Evolutionary conservation across 176 grass and related monocot genomes (phyloP).

Genomic region (Luzula sylvatica): DNA sequence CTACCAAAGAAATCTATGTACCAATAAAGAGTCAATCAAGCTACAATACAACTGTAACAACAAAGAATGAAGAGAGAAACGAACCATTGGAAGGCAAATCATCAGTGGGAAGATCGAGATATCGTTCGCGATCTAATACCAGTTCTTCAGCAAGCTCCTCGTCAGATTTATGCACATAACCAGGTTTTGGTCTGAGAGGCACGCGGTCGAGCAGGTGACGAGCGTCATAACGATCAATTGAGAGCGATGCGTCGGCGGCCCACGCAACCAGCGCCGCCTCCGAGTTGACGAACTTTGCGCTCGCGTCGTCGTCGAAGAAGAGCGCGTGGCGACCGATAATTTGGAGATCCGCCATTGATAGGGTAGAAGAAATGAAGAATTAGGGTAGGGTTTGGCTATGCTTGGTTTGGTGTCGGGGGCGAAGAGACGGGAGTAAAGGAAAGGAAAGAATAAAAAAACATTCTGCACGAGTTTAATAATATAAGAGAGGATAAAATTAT

Average conservation of each 20-base stretch:
- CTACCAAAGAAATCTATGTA: not conserved
- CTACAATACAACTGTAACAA: slow-evolving; percentile 25
- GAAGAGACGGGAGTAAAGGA: too few species aligned
- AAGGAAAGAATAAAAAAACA: too few species aligned
- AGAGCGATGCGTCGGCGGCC: slow-evolving; percentile 43
- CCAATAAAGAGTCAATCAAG: too few species aligned
- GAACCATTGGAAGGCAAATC: slow-evolving; percentile 11
- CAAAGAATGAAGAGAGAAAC: slow-evolving; percentile 12
- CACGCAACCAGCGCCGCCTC: slow-evolving; percentile 71
- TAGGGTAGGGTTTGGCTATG: too few species aligned
- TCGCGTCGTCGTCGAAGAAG: slow-evolving; percentile 82
- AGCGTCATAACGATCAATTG: slow-evolving; percentile 86
- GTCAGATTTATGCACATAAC: slow-evolving; percentile 8
- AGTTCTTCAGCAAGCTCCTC: slow-evolving; percentile 18
- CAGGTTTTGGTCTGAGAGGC: slow-evolving; percentile 44
- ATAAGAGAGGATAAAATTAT: too few species aligned
- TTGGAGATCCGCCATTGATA: slow-evolving; percentile 44
- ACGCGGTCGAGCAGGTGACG: slow-evolving; percentile 88
- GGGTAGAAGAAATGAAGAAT: not conserved
- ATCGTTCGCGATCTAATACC: slow-evolving; percentile 67
- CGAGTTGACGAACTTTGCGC: slow-evolving; percentile 61
- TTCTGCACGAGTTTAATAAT: too few species aligned
- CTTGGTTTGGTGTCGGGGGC: slow-evolving; percentile 5
- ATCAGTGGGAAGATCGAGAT: slow-evolving; percentile 36
- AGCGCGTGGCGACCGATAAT: slow-evolving; percentile 65